These are phyloP conservation scores for Epipyxis sp. DNA, from an alignment of 108 stramenopile species.

Conservation along the genomic window DNA sequence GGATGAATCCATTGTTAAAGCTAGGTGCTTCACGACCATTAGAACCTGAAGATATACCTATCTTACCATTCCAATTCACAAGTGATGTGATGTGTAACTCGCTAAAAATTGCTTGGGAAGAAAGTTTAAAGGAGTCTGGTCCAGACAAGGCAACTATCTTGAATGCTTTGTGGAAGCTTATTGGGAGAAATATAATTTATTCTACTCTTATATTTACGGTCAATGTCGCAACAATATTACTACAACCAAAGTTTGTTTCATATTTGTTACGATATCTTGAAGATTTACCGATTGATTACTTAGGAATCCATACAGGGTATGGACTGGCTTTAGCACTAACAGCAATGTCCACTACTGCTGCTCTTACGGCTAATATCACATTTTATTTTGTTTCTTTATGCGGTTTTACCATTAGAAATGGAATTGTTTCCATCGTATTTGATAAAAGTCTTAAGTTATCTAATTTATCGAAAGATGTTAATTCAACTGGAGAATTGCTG, in stretches of 20 bases:
- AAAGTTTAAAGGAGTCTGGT: not conserved
- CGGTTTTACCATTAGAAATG: conserved; percentile 71
- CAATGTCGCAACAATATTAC: not conserved
- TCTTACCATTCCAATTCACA: not conserved
- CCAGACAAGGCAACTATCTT: not conserved
- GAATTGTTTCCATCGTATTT: conserved; percentile 69
- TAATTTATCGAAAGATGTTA: not conserved
- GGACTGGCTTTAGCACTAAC: not conserved
- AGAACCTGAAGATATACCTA: not conserved
- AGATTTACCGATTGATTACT: not conserved
- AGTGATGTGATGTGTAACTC: not conserved
- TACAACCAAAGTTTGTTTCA: not conserved
- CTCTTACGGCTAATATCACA: not conserved
- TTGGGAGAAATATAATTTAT: not conserved
- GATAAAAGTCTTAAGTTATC: conserved; percentile 59
- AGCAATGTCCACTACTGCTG: not conserved
- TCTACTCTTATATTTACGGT: not conserved
- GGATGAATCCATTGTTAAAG: not conserved
- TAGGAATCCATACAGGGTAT: not conserved
- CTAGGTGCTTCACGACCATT: not conserved
- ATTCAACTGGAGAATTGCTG: not conserved
- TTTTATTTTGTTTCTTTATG: conserved; percentile 3
- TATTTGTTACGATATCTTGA: not conserved
- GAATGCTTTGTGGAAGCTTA: not conserved
- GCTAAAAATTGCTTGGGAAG: not conserved